Evolutionary conservation across 805 yeast species (phyloP), one percentile per base, ranked within the genome.

Genomic region (Cyberlindnera amylophila): DNA sequence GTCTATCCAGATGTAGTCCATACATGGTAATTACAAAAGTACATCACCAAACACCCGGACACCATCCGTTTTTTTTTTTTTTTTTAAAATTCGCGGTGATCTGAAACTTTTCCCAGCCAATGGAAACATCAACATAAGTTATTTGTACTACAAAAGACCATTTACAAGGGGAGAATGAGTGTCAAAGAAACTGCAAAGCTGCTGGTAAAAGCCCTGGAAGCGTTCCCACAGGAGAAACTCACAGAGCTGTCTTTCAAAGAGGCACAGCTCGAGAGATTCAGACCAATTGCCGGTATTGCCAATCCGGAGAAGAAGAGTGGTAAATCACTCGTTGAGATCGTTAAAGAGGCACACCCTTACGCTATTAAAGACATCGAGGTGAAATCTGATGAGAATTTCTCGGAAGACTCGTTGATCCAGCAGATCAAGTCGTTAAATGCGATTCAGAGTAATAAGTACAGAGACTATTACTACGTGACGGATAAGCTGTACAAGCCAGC

Each of bases 401-500:
- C 69, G 50, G 77, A 67, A 45, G 77, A 66, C 13, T 63, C 71
- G 28, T 50, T 77, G 8, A 59, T 62, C 12, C 74, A 72, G 42
- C 91, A 84, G 59, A 74, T 75, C 47, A 65, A 67, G 40, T 73
- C 90, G 4, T 61, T 83, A 41, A 68, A 79, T 36, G 76, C 74
- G 50, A 62, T 83, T 44, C 71, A 72, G 44, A 74, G 71, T 42
- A 81, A 81, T 58, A 80, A 81, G 55, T 81, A 81, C 68, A 72
- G 69, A 53, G 74, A 75, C 45, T 78, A 78, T 55, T 86, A 85
- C 59, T 69, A 74, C 47, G 72, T 80, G 28, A 81, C 81, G 42
- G 83, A 79, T 34, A 83, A 83, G 58, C 63, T 89, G 50, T 63
- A 77, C 54, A 70, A 63, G 51, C 97, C 97, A n/a, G 81, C 82